Base-by-base conservation (phyloP, 768 basidiomycete species). In the Xerocomellus chrysenteron region DNA sequence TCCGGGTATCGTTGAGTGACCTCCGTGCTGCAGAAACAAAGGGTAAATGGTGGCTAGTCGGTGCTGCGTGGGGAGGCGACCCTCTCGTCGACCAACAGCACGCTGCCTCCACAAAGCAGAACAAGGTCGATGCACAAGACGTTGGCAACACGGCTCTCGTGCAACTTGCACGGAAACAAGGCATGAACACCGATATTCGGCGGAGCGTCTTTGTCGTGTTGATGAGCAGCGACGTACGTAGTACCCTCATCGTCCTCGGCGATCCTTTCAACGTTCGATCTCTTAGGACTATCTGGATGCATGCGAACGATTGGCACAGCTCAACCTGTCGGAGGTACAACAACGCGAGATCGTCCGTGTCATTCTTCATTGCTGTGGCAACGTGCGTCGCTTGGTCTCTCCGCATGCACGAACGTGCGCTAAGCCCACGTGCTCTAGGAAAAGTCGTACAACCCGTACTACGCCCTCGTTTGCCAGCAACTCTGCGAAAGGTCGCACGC, bases 1-100 rank as follows among this genome's bases (percentile, higher is more conserved):
- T 99, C 9, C 87, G 94, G 8, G 85, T 97, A 2, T 86, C 90
- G 0, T 77, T 98, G 24, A 78, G 79, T n/a, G 96, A 98, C 72
- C 80, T 98, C 6, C 90, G 83, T 57, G 82, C 85, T 0, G 87
- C 93, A 1, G 85, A 92, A 54, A 89, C 81, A 12, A 90, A 86
- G 67, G 97, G 95, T 5, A 97, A 97, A 75, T 98, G 97, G 97
- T 98, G 97, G 96, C 80, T 98, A 2, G 92, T 98, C 36, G 97
- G 96, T 17, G 93, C 96, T 2, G 96, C 92, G 0, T 99, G 96
- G 96, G 81, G 82, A 33, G 95, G 95, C 2, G 87, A 98, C 65
- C 95, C 97, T 9, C 81, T 98, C 4, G 78, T 87, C 19, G 95
- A 98, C 54, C 82, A 79, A 43, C 81, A 82, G 55, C 78, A 73